Evolutionary conservation across 495 filamentous ascomycete genomes (phyloP), one percentile per base, ranked within the genome.

Genomic region (Usnea hakonensis): DNA sequence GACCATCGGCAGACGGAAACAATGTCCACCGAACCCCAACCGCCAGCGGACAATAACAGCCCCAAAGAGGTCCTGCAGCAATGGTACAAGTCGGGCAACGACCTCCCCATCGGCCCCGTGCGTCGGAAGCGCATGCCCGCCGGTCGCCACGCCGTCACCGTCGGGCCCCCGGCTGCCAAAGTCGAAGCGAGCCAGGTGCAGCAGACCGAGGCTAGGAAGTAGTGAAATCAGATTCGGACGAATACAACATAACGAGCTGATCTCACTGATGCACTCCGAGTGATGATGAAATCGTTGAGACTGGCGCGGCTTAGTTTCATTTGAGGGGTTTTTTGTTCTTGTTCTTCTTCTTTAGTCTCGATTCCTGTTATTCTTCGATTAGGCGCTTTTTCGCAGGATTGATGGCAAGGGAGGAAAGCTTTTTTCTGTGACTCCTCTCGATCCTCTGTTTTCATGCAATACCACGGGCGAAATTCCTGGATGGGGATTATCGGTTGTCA

Each of bases 81-180:
- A 0, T 55, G 59, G 59, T 61, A 55, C 59, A 32, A 52, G 35
- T 38, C 59, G 17, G 28, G 36, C 23, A 41, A 52, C 32, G 59
- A 38, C 8, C 5, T 54, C 16, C 50, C 35, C 13, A 41, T 61
- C n/a, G 59, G 48, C 9, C 59, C 59, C 17, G 48, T 53, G 48
- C 59, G 59, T 33, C 59, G 48, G 30, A 61, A 61, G 11, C 52
- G 59, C 17, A 61, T 61, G 59, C 59, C 59, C 0, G 59, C 59
- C 10, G 59, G 59, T 14, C 59, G 59, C 23, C 59, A 61, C 33
- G 48, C 53, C 11, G 32, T 61, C 37, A 36, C 55, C 9, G 59
- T 50, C 19, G 40, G 26, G 32, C 23, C 50, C 1, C 19, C 40
- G 1, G 19, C 48, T 4, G 48, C 59, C 17, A 28, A 33, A 19